Evolutionary conservation across 2,329 filamentous ascomycete genomes (phyloP), one percentile per base, ranked within the genome.

Genomic region (Phaeosphaeria sp.): DNA sequence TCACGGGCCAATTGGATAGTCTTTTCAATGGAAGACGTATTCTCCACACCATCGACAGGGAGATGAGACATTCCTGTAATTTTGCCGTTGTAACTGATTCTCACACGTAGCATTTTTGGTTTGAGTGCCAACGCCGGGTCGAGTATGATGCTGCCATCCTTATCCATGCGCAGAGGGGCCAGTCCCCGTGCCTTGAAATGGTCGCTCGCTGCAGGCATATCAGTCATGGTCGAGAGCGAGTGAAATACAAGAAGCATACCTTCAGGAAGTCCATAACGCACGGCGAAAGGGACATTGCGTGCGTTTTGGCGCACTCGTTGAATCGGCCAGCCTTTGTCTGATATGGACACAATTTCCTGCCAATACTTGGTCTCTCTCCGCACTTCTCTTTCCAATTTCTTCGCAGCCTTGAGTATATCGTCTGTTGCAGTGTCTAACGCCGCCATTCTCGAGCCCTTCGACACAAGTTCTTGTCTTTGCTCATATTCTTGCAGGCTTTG

Each of bases 211-310:
- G 47, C 13, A 39, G 1, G 33, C 58, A 64, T 17, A 54, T 64
- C 48, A 64, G 54, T 50, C 51, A n/a, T 7, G 18, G 6, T 23
- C 9, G 10, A 41, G 33, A 20, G 13, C 17, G 4, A 22, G 13
- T 21, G 50, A 27, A 41, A 42, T 18, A 17, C 15, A 9, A 15
- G 6, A 13, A 66, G 17, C 78, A 53, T 76, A 85, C 85, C 85
- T 80, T 97, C 94, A 13, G 90, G 84, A 72, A 96, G 96, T 7
- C 94, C 95, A 77, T 94, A 97, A 62, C 91, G 88, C 36, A 98
- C 94, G 20, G 90, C 93, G 50, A 98, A 82, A 0, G 92, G 92
- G 42, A 95, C 81, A 49, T 90, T 86, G 65, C 90, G 94, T 21
- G 56, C 63, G 33, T 72, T 70, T 41, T 63, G 68, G 21, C 71